These are phyloP conservation scores for Kodamaea kaohsiungensis DNA, from an alignment of 805 yeast species.

Conservation along the genomic window DNA sequence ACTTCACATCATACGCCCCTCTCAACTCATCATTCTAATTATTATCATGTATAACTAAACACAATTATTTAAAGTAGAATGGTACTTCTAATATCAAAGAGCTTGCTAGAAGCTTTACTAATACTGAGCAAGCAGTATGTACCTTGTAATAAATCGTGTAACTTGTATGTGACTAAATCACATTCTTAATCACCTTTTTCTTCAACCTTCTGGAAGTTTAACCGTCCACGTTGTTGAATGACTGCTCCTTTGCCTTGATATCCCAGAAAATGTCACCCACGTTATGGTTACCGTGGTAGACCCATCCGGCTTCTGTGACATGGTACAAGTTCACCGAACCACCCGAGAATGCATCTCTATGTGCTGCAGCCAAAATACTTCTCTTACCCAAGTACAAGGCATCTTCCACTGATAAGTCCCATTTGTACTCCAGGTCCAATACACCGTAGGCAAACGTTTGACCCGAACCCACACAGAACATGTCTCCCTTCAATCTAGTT, in stretches of 20 bases:
- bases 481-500: conserved; percentile 88
- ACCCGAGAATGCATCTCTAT: conserved; percentile 98
- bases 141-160: too few relatives aligned
- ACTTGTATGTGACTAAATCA: background rate
- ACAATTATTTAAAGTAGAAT: background rate
- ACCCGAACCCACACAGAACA: conserved; percentile 98
- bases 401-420: conserved; percentile 92
- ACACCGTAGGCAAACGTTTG: conserved; percentile 99
- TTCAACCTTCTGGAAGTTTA: conserved; percentile 17
- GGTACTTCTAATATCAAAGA: background rate
- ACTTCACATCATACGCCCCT: too few relatives aligned
- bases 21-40: background rate
- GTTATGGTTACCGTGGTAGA: conserved; percentile 91
- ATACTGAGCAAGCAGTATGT: background rate
- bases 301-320: conserved; percentile 93
- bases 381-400: conserved; percentile 94
- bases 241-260: conserved; percentile 80
- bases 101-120: background rate
- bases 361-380: conserved; percentile 95
- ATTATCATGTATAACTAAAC: background rate
- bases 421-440: conserved; percentile 83
- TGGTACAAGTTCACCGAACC: conserved; percentile 94
- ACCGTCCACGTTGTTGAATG: conserved; percentile 78
- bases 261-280: conserved; percentile 93
- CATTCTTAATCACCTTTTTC: background rate